These are phyloP conservation scores for Adansonia rubrostipa DNA, from an alignment of 441 rosid species.

Conservation along the genomic window DNA sequence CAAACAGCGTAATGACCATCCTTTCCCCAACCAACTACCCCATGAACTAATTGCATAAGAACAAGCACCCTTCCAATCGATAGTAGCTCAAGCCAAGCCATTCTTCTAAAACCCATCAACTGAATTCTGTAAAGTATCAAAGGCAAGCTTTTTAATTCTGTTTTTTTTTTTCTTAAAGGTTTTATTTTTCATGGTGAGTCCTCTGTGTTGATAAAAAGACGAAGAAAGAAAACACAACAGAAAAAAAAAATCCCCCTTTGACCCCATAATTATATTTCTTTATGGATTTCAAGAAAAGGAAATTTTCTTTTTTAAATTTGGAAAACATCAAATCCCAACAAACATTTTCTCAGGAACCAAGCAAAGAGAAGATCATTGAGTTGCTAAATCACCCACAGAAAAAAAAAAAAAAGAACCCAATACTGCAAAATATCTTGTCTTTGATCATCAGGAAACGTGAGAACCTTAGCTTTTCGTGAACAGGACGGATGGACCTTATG, in stretches of 20 bases:
- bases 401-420: background rate
- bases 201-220: background rate
- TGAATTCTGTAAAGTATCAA: background rate
- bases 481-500: background rate
- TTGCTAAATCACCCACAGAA: background rate
- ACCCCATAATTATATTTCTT: background rate
- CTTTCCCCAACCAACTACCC: constrained; percentile 81
- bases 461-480: background rate
- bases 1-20: constrained; percentile 85
- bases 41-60: constrained; percentile 62
- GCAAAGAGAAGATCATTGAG: background rate
- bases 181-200: background rate
- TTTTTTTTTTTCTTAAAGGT: background rate
- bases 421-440: background rate
- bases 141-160: background rate
- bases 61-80: constrained; percentile 50
- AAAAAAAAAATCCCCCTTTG: background rate
- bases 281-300: background rate
- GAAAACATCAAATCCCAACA: background rate
- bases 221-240: background rate
- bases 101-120: constrained; percentile 23
- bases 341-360: constrained; percentile 21
- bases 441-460: background rate
- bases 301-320: background rate
- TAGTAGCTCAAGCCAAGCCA: constrained; percentile 35